Evolutionary conservation across 257 asterid genomes (phyloP), one percentile per base, ranked within the genome.

Genomic region (Solanum lignicaule): DNA sequence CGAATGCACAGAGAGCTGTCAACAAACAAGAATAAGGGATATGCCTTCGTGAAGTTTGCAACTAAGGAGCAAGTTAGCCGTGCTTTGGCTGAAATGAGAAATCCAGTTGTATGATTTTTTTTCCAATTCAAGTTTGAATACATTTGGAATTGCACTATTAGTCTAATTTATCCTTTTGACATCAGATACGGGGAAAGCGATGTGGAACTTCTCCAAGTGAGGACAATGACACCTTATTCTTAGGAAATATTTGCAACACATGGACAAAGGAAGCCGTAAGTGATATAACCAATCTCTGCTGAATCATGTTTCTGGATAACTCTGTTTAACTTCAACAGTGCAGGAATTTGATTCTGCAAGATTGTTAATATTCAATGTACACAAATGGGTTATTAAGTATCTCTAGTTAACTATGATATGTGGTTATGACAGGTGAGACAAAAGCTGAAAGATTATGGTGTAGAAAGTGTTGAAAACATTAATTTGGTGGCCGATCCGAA

Each of bases 181-280:
- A 38, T 81, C 87, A 94, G 96, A 92, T 94, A 87, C 93, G 91
- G 87, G 96, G 96, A 66, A 94, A 94, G 87, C 94, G 95, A 41
- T 94, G 96, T 78, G 93, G 93, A 21, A 89, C 92, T 88, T 90
- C 94, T 62, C 92, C 96, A 52, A 89, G 93, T 88, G 94, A 94
- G 90, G 94, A 91, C 88, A 91, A 93, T 36, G 94, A 94, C 85
- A 92, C 96, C 29, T 88, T 94, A 87, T 94, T 94, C 86, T 90
- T 94, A 85, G 96, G 96, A 60, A 94, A 94, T 89, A 92, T 94
- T 58, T 94, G 93, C 92, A 94, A 91, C 86, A 92, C 96, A 68
- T 94, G 96, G 96, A 94, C 96, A 43, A 92, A 92, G 84, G 95
- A 94, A 85, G 96, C 96, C 6, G 93, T 91, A 90, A 58, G 86